Evolutionary conservation across 352 stramenopile genomes (phyloP).

Genomic region (Globisporangium cederbergense): DNA sequence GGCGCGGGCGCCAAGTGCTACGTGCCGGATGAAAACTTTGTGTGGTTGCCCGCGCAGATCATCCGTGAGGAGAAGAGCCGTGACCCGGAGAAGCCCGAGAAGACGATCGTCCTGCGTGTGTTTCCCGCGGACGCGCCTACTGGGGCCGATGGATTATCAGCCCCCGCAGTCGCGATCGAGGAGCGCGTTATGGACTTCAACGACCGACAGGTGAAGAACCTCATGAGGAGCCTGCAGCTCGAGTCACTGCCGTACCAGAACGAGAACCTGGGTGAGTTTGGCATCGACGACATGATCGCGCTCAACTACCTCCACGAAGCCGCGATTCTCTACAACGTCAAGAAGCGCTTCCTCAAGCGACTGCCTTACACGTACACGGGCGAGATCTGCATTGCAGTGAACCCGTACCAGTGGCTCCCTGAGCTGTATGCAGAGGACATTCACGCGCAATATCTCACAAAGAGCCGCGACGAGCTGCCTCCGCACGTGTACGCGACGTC

Average conservation of each 20-base stretch:
- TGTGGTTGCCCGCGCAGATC: constrained; percentile 79
- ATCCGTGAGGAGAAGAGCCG: constrained; percentile 51
- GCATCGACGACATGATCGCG: constrained; percentile 85
- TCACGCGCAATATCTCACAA: constrained; percentile 64
- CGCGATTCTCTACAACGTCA: constrained; percentile 91
- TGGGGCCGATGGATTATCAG: constrained; percentile 11
- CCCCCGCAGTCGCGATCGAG: constrained; percentile 25
- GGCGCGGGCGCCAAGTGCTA: constrained; percentile 71
- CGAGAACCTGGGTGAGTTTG: constrained; percentile 47
- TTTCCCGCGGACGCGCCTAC: constrained; percentile 24
- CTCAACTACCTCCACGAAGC: constrained; percentile 90
- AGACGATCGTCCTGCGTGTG: constrained; percentile 55
- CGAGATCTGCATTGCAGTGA: constrained; percentile 96
- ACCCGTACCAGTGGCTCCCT: constrained; percentile 92
- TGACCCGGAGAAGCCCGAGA: constrained; percentile 52
- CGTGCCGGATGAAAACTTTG: constrained; percentile 68
- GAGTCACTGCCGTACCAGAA: constrained; percentile 81
- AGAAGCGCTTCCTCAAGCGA: constrained; percentile 76
- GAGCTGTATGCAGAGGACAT: constrained; percentile 82
- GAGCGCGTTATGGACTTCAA: constrained; percentile 78
- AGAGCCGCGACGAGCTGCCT: constrained; percentile 49
- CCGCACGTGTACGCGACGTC: constrained; percentile 75
- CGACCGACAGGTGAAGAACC: constrained; percentile 54
- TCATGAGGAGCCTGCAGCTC: constrained; percentile 62
- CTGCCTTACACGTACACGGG: constrained; percentile 96